Conservation (phyloP, 1,284 basidiomycete genomes). For the Pyrrhoderma noxium region DNA sequence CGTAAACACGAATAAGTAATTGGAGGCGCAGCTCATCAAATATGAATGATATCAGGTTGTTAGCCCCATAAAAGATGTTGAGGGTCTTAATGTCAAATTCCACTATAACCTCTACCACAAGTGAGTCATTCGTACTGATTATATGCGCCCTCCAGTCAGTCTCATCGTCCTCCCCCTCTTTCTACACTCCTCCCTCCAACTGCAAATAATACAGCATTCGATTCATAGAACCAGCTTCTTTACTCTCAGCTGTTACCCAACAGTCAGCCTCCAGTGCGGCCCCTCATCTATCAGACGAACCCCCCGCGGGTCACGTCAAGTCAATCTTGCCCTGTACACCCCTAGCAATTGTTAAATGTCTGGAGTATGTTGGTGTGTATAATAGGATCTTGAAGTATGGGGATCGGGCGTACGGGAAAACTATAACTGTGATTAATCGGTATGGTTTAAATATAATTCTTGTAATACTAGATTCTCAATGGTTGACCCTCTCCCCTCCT, state of each 20-base stretch:
- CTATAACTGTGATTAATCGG: constrained; percentile 92
- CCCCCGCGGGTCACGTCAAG: constrained; percentile 80
- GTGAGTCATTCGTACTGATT: constrained; percentile 35
- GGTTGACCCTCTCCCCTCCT: constrained; percentile 21
- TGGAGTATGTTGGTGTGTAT: constrained; percentile 90
- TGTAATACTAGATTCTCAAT: no score
- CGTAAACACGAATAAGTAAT: background rate
- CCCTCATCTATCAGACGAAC: constrained; percentile 45
- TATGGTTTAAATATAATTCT: no score
- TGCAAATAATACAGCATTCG: constrained; percentile 50
- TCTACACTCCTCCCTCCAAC: background rate
- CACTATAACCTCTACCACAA: constrained; percentile 98
- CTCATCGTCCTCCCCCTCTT: no score
- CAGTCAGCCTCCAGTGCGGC: constrained; percentile 22
- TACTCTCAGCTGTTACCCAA: constrained; percentile 38
- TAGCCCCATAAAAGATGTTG: constrained; percentile 94
- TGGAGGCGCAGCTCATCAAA: background rate
- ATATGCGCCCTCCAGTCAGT: constrained; percentile 6
- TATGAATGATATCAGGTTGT: constrained; percentile 54
- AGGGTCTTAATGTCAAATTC: constrained; percentile 93
- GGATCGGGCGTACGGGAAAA: constrained; percentile 90
- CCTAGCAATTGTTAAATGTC: constrained; percentile 90
- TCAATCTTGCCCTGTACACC: constrained; percentile 97
- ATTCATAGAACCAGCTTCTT: constrained; percentile 60
- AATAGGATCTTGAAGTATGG: constrained; percentile 89